Conservation (phyloP, 352 stramenopile genomes). For the Pythium sukuiense region DNA sequence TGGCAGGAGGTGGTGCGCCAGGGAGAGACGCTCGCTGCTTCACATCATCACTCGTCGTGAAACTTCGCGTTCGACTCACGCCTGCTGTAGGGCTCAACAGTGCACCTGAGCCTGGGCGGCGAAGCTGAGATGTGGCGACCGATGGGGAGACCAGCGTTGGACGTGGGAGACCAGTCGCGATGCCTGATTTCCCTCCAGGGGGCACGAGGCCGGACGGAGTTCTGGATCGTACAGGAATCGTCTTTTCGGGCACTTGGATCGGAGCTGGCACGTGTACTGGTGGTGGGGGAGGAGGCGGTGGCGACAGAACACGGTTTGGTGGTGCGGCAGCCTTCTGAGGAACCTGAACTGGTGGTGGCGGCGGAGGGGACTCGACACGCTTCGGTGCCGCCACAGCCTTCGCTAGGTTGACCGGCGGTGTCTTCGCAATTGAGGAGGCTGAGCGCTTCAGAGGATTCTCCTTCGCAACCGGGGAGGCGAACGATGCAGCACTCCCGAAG, state of each 20-base stretch:
- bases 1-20: background rate
- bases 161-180: background rate
- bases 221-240: background rate
- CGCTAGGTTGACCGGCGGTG: constrained; percentile 18
- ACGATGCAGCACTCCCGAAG: constrained; percentile 10
- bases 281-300: background rate
- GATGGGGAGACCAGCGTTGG: constrained; percentile 14
- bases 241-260: background rate
- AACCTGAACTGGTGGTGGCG: background rate
- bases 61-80: constrained; percentile 16
- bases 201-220: constrained; percentile 3
- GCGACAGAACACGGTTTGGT: background rate
- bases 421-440: constrained; percentile 35
- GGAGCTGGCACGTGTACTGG: background rate
- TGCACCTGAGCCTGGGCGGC: background rate
- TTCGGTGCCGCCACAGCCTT: background rate
- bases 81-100: background rate
- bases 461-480: constrained; percentile 15
- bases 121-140: constrained; percentile 10
- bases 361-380: background rate
- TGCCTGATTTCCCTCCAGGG: constrained; percentile 7
- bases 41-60: constrained; percentile 10
- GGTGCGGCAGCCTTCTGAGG: background rate
- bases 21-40: background rate
- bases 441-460: constrained; percentile 35